Evolutionary conservation across 495 filamentous ascomycete genomes (phyloP).

Genomic region (Saxophila tyrrhenica): DNA sequence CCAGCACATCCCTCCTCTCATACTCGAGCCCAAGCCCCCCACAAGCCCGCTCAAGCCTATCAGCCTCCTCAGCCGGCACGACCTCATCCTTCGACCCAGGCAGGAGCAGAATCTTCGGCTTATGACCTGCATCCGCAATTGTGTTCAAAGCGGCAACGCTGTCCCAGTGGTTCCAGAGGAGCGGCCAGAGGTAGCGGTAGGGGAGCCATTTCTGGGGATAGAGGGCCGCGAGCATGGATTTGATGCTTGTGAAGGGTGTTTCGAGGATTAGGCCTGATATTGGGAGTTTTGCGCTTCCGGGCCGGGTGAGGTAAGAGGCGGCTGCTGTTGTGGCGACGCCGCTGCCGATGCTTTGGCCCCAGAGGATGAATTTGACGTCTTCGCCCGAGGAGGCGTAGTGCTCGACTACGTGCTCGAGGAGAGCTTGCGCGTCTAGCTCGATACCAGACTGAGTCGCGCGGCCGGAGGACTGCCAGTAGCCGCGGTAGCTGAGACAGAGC

Average conservation of each 20-base stretch:
- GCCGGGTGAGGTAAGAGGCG: conserved; percentile 39
- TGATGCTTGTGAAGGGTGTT: conserved; percentile 62
- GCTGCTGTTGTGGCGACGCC: conserved; percentile 43
- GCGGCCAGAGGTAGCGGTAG: conserved; percentile 50
- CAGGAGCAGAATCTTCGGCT: conserved; percentile 44
- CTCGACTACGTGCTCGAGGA: conserved; percentile 1
- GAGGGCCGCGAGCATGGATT: conserved; percentile 59
- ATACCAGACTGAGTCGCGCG: conserved; percentile 55
- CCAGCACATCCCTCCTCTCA: conserved; percentile 29
- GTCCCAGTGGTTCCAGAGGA: conserved; percentile 47
- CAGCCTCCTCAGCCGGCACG: conserved; percentile 47
- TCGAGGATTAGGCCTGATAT: conserved; percentile 48
- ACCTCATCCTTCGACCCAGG: conserved; percentile 58
- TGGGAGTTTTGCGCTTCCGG: conserved; percentile 7
- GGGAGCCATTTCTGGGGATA: conserved; percentile 79
- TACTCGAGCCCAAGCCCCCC: conserved; percentile 27
- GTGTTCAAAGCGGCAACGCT: conserved; percentile 27
- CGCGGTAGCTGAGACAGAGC: conserved; percentile 59
- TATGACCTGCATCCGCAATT: conserved; percentile 22
- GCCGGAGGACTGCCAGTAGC: conserved; percentile 69
- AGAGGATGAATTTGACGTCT: conserved; percentile 44
- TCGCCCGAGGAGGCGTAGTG: background rate
- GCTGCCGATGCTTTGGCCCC: conserved; percentile 70
- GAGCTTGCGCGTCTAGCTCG: conserved; percentile 26
- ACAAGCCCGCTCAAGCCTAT: conserved; percentile 35